Base-by-base conservation (phyloP, 306 rosid species). In the Cicer bijugum region DNA sequence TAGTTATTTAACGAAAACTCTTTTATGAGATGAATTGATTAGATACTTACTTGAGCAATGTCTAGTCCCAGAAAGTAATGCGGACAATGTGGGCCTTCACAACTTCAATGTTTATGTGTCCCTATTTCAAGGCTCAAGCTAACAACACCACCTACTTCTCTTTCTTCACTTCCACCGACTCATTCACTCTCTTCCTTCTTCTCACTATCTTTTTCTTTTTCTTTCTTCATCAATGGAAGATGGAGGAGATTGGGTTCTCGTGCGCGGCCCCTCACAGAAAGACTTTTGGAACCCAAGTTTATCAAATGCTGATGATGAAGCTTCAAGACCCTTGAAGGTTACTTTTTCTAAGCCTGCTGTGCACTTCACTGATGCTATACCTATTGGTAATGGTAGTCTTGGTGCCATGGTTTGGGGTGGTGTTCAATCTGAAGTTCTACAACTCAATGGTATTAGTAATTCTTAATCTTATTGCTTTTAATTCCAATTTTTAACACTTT, bases 361-460 rank as follows among this genome's bases (percentile, higher is more conserved):
- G 60, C 81, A 89, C 66, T 91, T 97, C 93, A 93, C 97, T 1
- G 97, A 91, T 69, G 97, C 98, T 7, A 64, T 91, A 57, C 98
- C 98, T 7, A 84, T 93, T 55, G 98, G 97, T 9, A 93, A 93
- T 88, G 98, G 98, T 38, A 84, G 92, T 39, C 97, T 93, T 19
- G 98, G 98, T 10, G 97, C 94, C 55, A 91, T 93, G 97, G 81
- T 93, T 17, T 93, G 96, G 94, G 98, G 98, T 66, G 96, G 89
- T 8, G 96, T 93, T 0, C 81, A 82, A 0, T 66, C 88, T 0
- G 98, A 93, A 67, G 57, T 84, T 84, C 89, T 93, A 43, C 98
- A 89, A 84, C 97, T 93, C 76, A 93, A 88, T 82, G 98, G 98
- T 28, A 28, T 5, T 28, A 28, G 35, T 28, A 28, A 28, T 28